Base-by-base conservation (phyloP, 768 basidiomycete genomes). In the Panaeolus cyanescens region DNA sequence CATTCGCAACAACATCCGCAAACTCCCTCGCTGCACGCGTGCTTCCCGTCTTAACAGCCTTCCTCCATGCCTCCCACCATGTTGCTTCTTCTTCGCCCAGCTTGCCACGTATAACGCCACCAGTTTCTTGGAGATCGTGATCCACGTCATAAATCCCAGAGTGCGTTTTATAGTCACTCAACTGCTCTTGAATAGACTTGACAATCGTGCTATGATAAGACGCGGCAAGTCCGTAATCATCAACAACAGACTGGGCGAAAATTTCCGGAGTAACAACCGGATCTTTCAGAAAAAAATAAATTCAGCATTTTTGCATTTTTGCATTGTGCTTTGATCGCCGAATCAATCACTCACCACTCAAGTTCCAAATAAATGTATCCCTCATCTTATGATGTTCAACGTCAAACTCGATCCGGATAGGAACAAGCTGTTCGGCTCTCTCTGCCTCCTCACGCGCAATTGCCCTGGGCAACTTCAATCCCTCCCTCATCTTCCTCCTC, bases 361-460 rank as follows among this genome's bases (percentile, higher is more conserved):
- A 75, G 69, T 99, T 97, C 97, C 96, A 99, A 45, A 97, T 85
- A 75, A 99, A 98, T 0, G 96, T 95, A 71, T 99, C 97, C 28
- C 95, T 86, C 81, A 98, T 89, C 76, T 90, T 92, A 70, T 92
- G 89, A 68, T 93, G 91, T 59, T 98, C 97, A 54, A 96, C 90
- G 67, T 99, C 97, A 68, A 98, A 89, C 73, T 99, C 97, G 56
- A 99, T 80, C n/a, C 97, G 87, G 37, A 99, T 90, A 3, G 97
- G 97, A 4, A 99, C 90, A 28, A 99, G 89, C 67, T 87, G 83
- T 70, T 99, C 97, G 12, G 85, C 82, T 28, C 82, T 79, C 65
- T 86, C 82, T 5, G 84, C 84, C 32, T 88, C 82, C 56, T 85
- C 82, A 5, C 77, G 68, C 7, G 80, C 75, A 22, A 92, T 68